Base-by-base conservation (phyloP, 2,329 filamentous ascomycete species). In the Aphanocladium album region DNA sequence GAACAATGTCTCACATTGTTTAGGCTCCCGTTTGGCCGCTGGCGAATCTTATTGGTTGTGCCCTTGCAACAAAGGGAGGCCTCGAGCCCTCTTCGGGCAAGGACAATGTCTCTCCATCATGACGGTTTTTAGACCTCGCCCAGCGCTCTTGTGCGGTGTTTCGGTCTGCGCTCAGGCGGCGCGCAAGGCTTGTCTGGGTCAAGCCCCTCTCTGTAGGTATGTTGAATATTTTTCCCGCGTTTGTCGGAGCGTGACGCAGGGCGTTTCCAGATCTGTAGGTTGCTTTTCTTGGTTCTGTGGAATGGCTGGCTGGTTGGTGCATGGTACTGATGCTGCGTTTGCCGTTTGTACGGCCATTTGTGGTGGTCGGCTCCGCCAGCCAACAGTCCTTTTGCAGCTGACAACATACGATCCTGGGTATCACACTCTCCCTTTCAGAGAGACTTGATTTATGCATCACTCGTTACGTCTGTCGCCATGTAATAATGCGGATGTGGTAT, bases 1-100 rank as follows among this genome's bases (percentile, higher is more conserved):
- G 27, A 53, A 59, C 25, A 52, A 25, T 59, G 57, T 59, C 49
- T 59, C 46, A 50, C 41, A 19, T 45, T 45, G 55, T 50, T 23
- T 17, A 30, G 33, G 14, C 14, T 12, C 21, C 25, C 5, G 39
- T 41, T 23, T 33, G 23, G 41, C 33, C 5, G 45, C 35, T 21
- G 19, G 33, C 17, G 51, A 27, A 27, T 43, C 11, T 43, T 23
- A 55, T 50, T 54, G 51, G 59, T n/a, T n/a, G 17, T 37, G 19
- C 21, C 37, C 23, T 41, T 35, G 52, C n/a, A 60, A 37, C 19
- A 51, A 39, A 60, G 41, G 57, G 49, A 60, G 49, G 51, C 35
- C 35, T 37, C 12, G 51, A 52, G 49, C 49, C 30, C 30, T 30
- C 9, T 30, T 9, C 9, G 30, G 30, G 9, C 30, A 30, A 30